phyloP scores from a whole-genome alignment of 2,329 filamentous ascomycete species.

The Lasiodiplodia sp. region DNA sequence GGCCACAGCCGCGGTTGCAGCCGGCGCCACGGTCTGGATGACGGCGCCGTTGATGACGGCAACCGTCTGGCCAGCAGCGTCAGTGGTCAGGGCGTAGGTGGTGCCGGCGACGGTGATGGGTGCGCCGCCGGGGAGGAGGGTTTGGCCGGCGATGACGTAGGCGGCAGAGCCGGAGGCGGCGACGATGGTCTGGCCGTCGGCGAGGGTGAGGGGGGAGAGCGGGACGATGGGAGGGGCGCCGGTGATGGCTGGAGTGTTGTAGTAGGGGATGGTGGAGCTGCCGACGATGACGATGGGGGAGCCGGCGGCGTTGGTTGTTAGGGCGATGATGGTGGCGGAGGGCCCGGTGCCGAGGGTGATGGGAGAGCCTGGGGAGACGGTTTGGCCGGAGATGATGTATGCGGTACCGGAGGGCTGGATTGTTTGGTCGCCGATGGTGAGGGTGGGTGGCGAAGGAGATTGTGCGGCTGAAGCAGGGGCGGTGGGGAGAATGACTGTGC shows the following conservation, averaged over 20 bases:
- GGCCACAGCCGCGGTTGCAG: not conserved
- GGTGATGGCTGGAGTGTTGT: not conserved
- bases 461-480: slow-evolving; percentile 34
- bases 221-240: not conserved
- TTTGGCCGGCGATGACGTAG: not conserved
- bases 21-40: not conserved
- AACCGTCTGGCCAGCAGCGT: not conserved
- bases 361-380: slow-evolving; percentile 16
- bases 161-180: not conserved
- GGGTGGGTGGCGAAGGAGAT: not conserved
- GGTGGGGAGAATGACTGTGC: slow-evolving; percentile 39
- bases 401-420: slow-evolving; percentile 8
- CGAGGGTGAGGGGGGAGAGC: not conserved
- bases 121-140: not conserved
- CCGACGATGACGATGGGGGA: not conserved
- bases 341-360: slow-evolving; percentile 14
- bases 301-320: slow-evolving; percentile 18
- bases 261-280: not conserved
- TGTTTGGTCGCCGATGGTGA: slow-evolving; percentile 9
- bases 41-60: not conserved
- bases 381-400: slow-evolving; percentile 24
- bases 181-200: slow-evolving; percentile 14
- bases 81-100: not conserved
- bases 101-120: not conserved
- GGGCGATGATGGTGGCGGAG: slow-evolving; percentile 14